Evolutionary conservation across 768 basidiomycete genomes (phyloP).

Genomic region (Dacryopinax primogenitus): DNA sequence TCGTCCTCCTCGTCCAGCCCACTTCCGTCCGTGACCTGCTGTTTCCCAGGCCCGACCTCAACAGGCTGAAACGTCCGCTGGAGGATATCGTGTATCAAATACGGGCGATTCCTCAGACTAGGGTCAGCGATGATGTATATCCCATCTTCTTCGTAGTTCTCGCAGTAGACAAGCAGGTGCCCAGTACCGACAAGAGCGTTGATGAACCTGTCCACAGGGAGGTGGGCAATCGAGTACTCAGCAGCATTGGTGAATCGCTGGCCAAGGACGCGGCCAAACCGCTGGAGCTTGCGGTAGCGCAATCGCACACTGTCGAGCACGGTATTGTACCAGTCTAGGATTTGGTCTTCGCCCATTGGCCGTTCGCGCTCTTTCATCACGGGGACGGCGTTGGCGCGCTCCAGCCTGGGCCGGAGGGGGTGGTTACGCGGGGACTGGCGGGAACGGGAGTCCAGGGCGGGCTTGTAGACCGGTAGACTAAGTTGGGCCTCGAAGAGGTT

Average conservation of each 20-base stretch:
- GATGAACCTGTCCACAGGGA: conserved; percentile 68
- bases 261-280: conserved; percentile 69
- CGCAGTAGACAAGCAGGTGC: conserved; percentile 89
- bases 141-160: conserved; percentile 74
- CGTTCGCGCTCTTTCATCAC: neutral
- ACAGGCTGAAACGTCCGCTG: conserved; percentile 60
- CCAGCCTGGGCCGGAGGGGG: neutral
- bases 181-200: conserved; percentile 64
- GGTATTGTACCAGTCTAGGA: conserved; percentile 80
- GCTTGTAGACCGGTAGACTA: conserved; percentile 31
- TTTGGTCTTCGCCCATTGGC: conserved; percentile 66
- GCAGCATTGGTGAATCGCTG: conserved; percentile 89
- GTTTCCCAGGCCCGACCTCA: conserved; percentile 4
- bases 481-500: conserved; percentile 94
- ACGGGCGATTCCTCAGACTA: conserved; percentile 60
- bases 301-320: conserved; percentile 84
- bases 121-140: conserved; percentile 79
- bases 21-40: neutral
- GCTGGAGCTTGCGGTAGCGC: conserved; percentile 84
- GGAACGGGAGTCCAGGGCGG: neutral
- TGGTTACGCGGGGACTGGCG: neutral
- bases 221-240: conserved; percentile 68
- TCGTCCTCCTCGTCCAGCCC: conserved; percentile 21
- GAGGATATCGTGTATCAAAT: conserved; percentile 65
- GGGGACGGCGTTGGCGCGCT: neutral